These are phyloP conservation scores for Trifolium fragiferum DNA, from an alignment of 306 rosid species.

Conservation along the genomic window DNA sequence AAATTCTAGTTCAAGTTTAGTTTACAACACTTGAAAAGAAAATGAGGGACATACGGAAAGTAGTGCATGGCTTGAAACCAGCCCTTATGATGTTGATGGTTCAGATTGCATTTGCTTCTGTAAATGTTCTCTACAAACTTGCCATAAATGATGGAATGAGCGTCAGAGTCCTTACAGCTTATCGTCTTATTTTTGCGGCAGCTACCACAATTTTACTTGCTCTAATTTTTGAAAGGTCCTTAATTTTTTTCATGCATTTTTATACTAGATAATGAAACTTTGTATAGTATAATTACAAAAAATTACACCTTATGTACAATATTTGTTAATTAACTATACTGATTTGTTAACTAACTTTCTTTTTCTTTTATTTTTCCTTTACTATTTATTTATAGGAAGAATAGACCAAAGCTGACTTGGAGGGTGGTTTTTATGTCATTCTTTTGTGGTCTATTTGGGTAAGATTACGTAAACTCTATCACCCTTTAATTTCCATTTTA, in stretches of 20 bases:
- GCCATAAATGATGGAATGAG: constrained; percentile 51
- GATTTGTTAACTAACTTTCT: not conserved
- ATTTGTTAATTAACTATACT: not conserved
- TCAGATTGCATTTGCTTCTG: constrained; percentile 41
- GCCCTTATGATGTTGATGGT: constrained; percentile 49
- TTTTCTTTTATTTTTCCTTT: not conserved
- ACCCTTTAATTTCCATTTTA: not conserved
- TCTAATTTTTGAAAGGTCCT: constrained; percentile 39
- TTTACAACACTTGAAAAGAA: not conserved
- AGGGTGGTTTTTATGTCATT: constrained; percentile 48
- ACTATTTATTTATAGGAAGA: constrained; percentile 38
- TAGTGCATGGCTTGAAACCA: constrained; percentile 46
- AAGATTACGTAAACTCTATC: not conserved
- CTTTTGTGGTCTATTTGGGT: constrained; percentile 65
- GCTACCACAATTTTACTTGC: constrained; percentile 52
- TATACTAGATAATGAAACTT: not conserved
- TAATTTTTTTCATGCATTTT: not conserved
- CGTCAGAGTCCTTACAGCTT: constrained; percentile 46
- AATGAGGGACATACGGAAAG: constrained; percentile 31
- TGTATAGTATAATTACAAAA: not conserved
- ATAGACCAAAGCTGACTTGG: constrained; percentile 54
- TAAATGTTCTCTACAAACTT: constrained; percentile 51
- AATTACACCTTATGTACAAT: not conserved
- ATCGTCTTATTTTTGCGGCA: constrained; percentile 56
- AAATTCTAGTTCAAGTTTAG: not conserved